Evolutionary conservation across 2,329 filamentous ascomycete genomes (phyloP).

Genomic region (Chalaropsis thielavioides): DNA sequence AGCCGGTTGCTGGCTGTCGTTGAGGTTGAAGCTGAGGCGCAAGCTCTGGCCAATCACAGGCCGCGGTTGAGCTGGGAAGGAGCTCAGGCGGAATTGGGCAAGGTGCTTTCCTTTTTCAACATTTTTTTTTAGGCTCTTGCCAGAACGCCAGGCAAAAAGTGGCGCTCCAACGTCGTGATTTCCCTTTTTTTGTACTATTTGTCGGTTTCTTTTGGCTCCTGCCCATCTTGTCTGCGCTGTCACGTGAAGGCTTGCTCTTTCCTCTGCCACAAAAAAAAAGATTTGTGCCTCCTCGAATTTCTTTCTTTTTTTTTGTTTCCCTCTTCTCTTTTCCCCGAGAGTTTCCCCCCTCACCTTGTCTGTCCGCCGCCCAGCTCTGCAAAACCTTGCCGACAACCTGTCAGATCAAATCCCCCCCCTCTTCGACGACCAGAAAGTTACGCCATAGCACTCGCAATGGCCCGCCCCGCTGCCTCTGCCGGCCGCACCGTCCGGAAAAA

Average conservation of each 20-base stretch:
- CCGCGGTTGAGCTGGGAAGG: not conserved
- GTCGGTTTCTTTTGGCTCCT: not conserved
- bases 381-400: not conserved
- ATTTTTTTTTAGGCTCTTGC: not conserved
- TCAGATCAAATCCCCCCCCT: not conserved
- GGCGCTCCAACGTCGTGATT: not conserved
- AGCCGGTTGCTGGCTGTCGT: not conserved
- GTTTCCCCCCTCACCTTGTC: not conserved
- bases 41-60: constrained; percentile 11
- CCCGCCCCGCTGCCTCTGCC: constrained; percentile 17
- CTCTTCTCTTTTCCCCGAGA: not conserved
- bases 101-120: not conserved
- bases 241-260: not conserved
- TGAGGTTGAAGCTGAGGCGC: too few relatives aligned
- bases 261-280: not conserved
- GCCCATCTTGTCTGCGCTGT: not conserved
- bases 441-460: not conserved
- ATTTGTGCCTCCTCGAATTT: not conserved
- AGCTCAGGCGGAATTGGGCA: not conserved
- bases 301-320: not conserved
- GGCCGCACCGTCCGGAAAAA: constrained; percentile 18
- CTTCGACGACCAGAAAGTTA: not conserved
- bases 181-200: not conserved
- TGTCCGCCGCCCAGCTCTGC: not conserved
- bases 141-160: not conserved